Evolutionary conservation across 2,329 filamentous ascomycete species (phyloP).

Genomic region (Colletotrichum tropicicola): DNA sequence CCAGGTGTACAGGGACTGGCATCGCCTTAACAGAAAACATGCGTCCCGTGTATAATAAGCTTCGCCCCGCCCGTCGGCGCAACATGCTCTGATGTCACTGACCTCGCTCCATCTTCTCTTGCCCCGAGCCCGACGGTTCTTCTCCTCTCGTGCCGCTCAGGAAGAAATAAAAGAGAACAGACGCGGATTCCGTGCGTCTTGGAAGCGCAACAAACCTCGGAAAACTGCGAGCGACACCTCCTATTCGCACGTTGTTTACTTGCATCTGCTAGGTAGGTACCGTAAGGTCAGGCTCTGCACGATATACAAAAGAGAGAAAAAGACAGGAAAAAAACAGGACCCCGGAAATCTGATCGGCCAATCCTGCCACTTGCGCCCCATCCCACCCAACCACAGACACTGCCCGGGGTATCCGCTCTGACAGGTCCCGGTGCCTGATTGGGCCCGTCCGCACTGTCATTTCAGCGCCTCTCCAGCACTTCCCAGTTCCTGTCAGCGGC

Average conservation of each 20-base stretch:
- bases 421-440: conserved; percentile 29
- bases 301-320: background rate
- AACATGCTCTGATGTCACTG: conserved; percentile 28
- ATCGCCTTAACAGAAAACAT: conserved; percentile 13
- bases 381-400: conserved; percentile 29
- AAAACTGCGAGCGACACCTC: too few relatives aligned
- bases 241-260: too few relatives aligned
- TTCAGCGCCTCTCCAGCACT: conserved; percentile 26
- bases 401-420: conserved; percentile 29
- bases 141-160: too few relatives aligned
- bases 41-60: conserved; percentile 25
- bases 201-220: too few relatives aligned
- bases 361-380: conserved; percentile 21
- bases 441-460: conserved; percentile 26
- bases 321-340: conserved; percentile 18
- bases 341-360: conserved; percentile 28
- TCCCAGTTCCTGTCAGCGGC: conserved; percentile 28
- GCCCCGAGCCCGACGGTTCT: background rate
- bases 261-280: background rate
- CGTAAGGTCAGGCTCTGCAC: too few relatives aligned
- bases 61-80: conserved; percentile 26
- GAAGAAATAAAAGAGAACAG: too few relatives aligned
- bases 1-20: background rate
- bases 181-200: too few relatives aligned
- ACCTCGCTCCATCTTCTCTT: conserved; percentile 9